Conservation (phyloP, 73 alveolate genomes). For the Stentor coeruleus region DNA sequence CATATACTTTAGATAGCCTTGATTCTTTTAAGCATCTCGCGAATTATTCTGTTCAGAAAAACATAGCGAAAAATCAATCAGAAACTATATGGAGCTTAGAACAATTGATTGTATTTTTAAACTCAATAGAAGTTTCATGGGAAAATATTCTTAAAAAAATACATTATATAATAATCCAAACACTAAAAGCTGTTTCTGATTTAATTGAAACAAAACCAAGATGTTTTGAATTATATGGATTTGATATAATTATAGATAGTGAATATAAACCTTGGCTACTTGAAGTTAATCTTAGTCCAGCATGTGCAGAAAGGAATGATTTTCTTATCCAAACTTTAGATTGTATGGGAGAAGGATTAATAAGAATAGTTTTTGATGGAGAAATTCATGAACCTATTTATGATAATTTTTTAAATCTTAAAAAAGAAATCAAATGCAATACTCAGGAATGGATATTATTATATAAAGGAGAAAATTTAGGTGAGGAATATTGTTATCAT, state of each 20-base stretch:
- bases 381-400: conserved; percentile 22
- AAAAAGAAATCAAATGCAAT: conserved; percentile 11
- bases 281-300: conserved; percentile 73
- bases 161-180: conserved; percentile 35
- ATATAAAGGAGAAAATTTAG: conserved; percentile 1
- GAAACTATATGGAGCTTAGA: conserved; percentile 71
- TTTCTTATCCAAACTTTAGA: conserved; percentile 55
- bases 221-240: conserved; percentile 75
- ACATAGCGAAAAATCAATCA: conserved; percentile 51
- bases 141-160: conserved; percentile 43
- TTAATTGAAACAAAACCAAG: conserved; percentile 36
- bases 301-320: conserved; percentile 70
- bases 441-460: conserved; percentile 20
- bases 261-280: conserved; percentile 58
- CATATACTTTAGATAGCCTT: conserved; percentile 60
- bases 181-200: conserved; percentile 45
- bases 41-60: conserved; percentile 67
- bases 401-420: not conserved
- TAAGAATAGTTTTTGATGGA: conserved; percentile 42
- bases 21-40: conserved; percentile 78
- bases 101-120: conserved; percentile 64
- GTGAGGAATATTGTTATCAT: not conserved
- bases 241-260: conserved; percentile 60
- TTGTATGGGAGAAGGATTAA: conserved; percentile 60
- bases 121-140: conserved; percentile 33